A percentile compares a stretch with the other conserved stretches of the same genome.
Evolutionary conservation across 129 eudicot species (phyloP).

Genomic region (Tagetes patula): DNA sequence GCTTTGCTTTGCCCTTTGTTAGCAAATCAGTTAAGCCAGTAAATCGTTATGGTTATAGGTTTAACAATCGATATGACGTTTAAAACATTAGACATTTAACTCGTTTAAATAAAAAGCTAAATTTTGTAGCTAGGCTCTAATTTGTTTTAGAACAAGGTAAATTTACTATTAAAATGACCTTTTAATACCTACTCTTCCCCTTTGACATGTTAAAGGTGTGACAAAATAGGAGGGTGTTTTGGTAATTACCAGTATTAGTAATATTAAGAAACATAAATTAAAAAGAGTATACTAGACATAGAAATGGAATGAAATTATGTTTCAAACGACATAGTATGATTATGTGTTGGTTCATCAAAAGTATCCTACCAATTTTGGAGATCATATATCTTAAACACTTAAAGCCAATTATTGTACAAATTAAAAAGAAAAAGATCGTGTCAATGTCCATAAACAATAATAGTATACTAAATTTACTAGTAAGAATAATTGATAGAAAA

Average conservation of each 20-base stretch:
- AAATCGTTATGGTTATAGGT: no score
- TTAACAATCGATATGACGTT: no score
- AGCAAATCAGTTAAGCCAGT: no score
- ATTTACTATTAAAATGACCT: neutral
- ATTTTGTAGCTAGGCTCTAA: no score
- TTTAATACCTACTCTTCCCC: neutral
- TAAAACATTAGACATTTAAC: no score
- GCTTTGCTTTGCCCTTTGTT: no score
- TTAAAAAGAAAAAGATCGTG: neutral
- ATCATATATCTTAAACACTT: slow-evolving; percentile 12
- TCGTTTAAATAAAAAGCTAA: no score
- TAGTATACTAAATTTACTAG: neutral
- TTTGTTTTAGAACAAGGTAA: neutral
- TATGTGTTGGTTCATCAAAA: slow-evolving; percentile 25
- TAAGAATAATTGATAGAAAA: neutral
- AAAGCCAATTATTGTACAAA: slow-evolving; percentile 1
- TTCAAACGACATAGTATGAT: neutral
- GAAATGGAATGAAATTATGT: slow-evolving; percentile 2
- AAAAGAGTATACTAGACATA: neutral
- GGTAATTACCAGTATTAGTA: neutral
- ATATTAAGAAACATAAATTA: neutral
- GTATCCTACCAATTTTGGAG: slow-evolving; percentile 16
- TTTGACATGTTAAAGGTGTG: neutral
- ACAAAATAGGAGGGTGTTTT: neutral
- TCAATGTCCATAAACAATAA: slow-evolving; percentile 6